phyloP scores from a whole-genome alignment of 306 rosid genomes.

The Pterocarpus santalinus region DNA sequence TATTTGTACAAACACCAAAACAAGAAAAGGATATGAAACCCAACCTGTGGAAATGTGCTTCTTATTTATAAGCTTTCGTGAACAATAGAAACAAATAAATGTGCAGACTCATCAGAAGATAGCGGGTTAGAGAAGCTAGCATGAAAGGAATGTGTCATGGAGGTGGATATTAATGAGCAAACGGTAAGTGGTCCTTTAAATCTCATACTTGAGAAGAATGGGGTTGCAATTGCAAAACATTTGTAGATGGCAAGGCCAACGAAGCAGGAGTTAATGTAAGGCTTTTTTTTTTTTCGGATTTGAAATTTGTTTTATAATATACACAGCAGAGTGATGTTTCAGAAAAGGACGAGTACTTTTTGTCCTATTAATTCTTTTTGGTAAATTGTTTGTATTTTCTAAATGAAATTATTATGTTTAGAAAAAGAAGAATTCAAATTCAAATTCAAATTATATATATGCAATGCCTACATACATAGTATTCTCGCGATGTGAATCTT shows the following conservation, averaged over 20 bases:
- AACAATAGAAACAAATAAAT: neutral
- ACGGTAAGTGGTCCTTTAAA: neutral
- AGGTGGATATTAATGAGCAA: neutral
- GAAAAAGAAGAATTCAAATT: neutral
- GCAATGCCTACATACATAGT: neutral
- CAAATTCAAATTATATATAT: neutral
- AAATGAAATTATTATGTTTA: too few relatives aligned
- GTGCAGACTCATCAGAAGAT: neutral
- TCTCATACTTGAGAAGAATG: neutral
- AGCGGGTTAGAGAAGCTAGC: neutral
- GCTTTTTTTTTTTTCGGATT: neutral
- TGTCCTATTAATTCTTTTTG: neutral
- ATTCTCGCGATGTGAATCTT: neutral
- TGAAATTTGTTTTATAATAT: neutral
- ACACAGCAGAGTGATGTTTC: neutral
- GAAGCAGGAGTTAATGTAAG: conserved; percentile 37
- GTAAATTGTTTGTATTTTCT: neutral
- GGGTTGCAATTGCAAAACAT: neutral
- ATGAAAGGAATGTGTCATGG: too few relatives aligned
- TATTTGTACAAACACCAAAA: neutral
- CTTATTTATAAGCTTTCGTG: neutral
- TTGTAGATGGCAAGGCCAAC: conserved; percentile 34
- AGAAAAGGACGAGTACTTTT: neutral
- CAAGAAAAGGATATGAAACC: conserved; percentile 11
- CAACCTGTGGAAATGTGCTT: neutral